Base-by-base conservation (phyloP, 2,329 filamentous ascomycete species). In the Botrytis hyacinthi region DNA sequence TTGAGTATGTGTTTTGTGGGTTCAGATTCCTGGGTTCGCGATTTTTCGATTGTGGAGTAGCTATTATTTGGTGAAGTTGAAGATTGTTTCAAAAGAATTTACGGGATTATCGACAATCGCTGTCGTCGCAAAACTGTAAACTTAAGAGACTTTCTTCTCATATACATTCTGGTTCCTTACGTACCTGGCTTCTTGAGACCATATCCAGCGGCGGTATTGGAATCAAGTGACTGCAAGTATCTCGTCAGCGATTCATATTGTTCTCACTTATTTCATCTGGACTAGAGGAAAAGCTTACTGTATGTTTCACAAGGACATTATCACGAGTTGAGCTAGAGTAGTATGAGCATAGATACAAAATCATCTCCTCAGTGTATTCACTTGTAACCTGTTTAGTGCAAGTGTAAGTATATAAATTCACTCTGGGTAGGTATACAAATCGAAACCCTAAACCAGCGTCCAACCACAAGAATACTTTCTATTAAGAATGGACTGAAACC, bases 81-180 rank as follows among this genome's bases (percentile, higher is more conserved):
- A 54, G 5, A 16, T 54, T 1, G 0, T n/a, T 14, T 14, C 48
- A 14, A 2, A n/a, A 0, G 5, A 54, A 54, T 3, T 54, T 16
- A 7, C 1, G 48, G 48, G 26, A 7, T 7, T n/a, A n/a, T 54
- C 6, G 2, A 54, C 8, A 2, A 54, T n/a, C 0, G 5, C 1
- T 7, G 1, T n/a, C 0, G 7, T 5, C 0, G 1, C 4, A 1
- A n/a, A 54, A n/a, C 1, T 16, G 10, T 6, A 7, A n/a, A 54
- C 3, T 16, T 3, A 54, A 51, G 2, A 16, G 26, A 54, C 2
- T 16, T n/a, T 12, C 4, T 14, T n/a, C 48, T 16, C 48, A 54
- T n/a, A 16, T n/a, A n/a, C 0, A 54, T 54, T n/a, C 12, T n/a
- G 12, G 6, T 16, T 54, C 14, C 4, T 7, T 54, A 51, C 12